Base-by-base conservation (phyloP, 2,329 filamentous ascomycete genomes). In the Daldinia sp. region DNA sequence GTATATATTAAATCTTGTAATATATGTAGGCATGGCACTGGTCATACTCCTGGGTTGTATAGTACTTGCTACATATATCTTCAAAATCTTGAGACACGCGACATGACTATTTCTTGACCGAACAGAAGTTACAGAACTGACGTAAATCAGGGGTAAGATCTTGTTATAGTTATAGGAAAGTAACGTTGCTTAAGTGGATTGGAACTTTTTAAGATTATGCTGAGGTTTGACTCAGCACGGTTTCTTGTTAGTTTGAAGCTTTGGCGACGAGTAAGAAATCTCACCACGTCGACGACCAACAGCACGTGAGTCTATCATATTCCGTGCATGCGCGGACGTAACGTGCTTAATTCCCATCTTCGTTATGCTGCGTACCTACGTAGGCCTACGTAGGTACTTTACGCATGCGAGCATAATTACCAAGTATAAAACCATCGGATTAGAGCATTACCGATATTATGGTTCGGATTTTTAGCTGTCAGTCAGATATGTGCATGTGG, bases 371-470 rank as follows among this genome's bases (percentile, higher is more conserved):
- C n/a, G n/a, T n/a, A n/a, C n/a, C n/a, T n/a, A n/a, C n/a, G n/a
- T n/a, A n/a, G n/a, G n/a, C n/a, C n/a, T n/a, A n/a, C n/a, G n/a
- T n/a, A n/a, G n/a, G n/a, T n/a, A 41, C 37, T 19, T 41, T n/a
- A 27, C 11, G 27, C 11, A 45, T 25, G 21, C 30, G 3, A 10
- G 27, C 19, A 50, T 34, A 32, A 34, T 9, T 19, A 30, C 6
- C 25, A 15, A n/a, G 45, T 30, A 49, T 49, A 49, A 49, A 49
- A 19, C 30, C 30, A 43, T 35, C 29, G 35, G 17, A 32, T 55
- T 54, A 55, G 29, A 54, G 15, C 49, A 47, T 58, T 63, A 17
- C 60, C 54, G 41, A 27, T 15, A 50, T 58, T 37, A 37, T 58
- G 54, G 60, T 34, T 63, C 53, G 29, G 48, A 43, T 47, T 35